Percentiles rank a stretch among this genome's conserved stretches.
Evolutionary conservation across 768 basidiomycete species (phyloP).

Genomic region (Kwoniella newhampshirensis): DNA sequence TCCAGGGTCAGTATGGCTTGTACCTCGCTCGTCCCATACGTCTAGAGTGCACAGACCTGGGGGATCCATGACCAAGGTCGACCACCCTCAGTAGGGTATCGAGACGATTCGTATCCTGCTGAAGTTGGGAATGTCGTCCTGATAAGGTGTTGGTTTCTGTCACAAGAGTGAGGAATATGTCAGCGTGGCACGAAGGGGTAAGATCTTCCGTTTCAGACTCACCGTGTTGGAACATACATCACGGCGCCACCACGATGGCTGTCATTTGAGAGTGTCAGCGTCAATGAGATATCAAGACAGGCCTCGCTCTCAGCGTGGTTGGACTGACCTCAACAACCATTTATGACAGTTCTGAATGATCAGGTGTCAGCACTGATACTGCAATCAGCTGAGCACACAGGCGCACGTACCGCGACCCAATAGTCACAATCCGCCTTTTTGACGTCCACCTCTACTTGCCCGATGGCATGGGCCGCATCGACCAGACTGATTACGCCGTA

Average conservation of each 20-base stretch:
- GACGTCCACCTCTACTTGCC: constrained; percentile 66
- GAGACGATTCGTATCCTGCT: constrained; percentile 40
- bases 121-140: constrained; percentile 42
- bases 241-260: constrained; percentile 64
- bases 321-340: constrained; percentile 63
- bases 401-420: constrained; percentile 68
- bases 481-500: constrained; percentile 68
- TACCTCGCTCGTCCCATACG: too few species aligned
- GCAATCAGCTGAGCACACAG: too few species aligned
- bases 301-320: too few species aligned
- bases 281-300: not conserved
- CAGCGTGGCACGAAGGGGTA: too few species aligned
- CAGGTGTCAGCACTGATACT: not conserved
- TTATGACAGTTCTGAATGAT: constrained; percentile 73
- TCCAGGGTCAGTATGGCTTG: too few species aligned
- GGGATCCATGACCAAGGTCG: constrained; percentile 31
- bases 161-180: too few species aligned
- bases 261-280: constrained; percentile 1
- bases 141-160: constrained; percentile 45
- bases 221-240: constrained; percentile 72
- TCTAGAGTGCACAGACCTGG: constrained; percentile 30
- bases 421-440: constrained; percentile 66
- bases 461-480: constrained; percentile 77
- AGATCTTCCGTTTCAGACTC: too few species aligned
- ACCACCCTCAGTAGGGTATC: constrained; percentile 32